A percentile compares a stretch with the other conserved stretches of the same genome.
These are phyloP conservation scores for Phylloporus arenicola DNA, from an alignment of 768 basidiomycete genomes.

Conservation along the genomic window DNA sequence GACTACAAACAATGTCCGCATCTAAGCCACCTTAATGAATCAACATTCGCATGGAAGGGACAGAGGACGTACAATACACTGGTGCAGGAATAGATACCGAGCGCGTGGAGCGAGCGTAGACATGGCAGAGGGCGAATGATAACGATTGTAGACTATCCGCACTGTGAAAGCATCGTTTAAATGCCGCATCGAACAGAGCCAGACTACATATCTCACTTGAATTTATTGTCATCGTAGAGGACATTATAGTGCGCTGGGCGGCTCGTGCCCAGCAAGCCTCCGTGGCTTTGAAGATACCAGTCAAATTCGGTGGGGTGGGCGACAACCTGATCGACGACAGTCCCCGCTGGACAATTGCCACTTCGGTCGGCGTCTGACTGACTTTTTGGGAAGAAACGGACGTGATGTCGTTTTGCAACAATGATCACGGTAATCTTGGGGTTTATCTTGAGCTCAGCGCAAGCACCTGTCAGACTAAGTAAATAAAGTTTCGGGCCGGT, in stretches of 20 bases:
- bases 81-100: slow-evolving; percentile 81
- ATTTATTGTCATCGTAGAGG: slow-evolving; percentile 47
- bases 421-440: slow-evolving; percentile 72
- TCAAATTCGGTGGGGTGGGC: slow-evolving; percentile 71
- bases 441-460: slow-evolving; percentile 48
- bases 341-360: slow-evolving; percentile 73
- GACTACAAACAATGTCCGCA: slow-evolving; percentile 70
- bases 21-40: slow-evolving; percentile 38
- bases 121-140: slow-evolving; percentile 74
- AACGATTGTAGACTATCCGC: slow-evolving; percentile 64
- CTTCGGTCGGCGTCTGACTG: slow-evolving; percentile 51
- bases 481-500: background rate
- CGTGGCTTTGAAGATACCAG: slow-evolving; percentile 75
- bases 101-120: slow-evolving; percentile 74
- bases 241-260: slow-evolving; percentile 55
- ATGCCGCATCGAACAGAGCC: background rate
- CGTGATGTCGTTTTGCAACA: slow-evolving; percentile 59
- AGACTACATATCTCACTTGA: slow-evolving; percentile 41
- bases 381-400: slow-evolving; percentile 48
- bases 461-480: slow-evolving; percentile 47
- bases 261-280: slow-evolving; percentile 72
- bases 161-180: slow-evolving; percentile 30
- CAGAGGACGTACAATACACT: slow-evolving; percentile 58
- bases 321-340: slow-evolving; percentile 68
- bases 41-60: background rate